Evolutionary conservation across 768 basidiomycete genomes (phyloP).

Genomic region (Sarcomyxa edulis): DNA sequence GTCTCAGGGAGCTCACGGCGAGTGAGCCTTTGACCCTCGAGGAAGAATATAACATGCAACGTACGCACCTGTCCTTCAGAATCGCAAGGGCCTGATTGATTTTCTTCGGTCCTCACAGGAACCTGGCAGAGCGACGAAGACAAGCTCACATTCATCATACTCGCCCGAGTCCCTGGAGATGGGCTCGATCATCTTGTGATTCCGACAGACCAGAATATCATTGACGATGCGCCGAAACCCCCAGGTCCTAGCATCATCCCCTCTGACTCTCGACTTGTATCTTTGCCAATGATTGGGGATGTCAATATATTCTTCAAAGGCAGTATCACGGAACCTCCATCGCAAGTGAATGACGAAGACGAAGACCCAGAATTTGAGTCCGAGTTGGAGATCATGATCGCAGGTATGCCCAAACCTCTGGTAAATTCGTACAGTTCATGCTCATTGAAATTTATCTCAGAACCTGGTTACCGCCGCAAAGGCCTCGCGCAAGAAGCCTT

Average conservation of each 20-base stretch:
- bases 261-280: constrained; percentile 25
- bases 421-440: not conserved
- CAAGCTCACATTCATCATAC: constrained; percentile 90
- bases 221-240: no score
- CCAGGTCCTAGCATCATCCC: constrained; percentile 17
- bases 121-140: constrained; percentile 88
- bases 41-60: constrained; percentile 87
- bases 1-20: constrained; percentile 72
- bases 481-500: constrained; percentile 64
- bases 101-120: constrained; percentile 31
- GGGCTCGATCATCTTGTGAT: no score
- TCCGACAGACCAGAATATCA: no score
- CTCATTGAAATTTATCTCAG: constrained; percentile 27
- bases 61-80: constrained; percentile 31
- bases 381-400: constrained; percentile 92
- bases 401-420: constrained; percentile 51
- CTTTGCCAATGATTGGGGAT: constrained; percentile 78
- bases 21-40: constrained; percentile 78
- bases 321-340: constrained; percentile 16
- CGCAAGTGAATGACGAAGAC: constrained; percentile 20
- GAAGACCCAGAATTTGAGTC: constrained; percentile 51
- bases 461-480: constrained; percentile 59
- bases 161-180: constrained; percentile 46
- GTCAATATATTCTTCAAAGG: constrained; percentile 87
- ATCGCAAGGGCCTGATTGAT: not conserved